These are phyloP conservation scores for Gossypium sturtianum DNA, from an alignment of 345 rosid species.

Conservation along the genomic window DNA sequence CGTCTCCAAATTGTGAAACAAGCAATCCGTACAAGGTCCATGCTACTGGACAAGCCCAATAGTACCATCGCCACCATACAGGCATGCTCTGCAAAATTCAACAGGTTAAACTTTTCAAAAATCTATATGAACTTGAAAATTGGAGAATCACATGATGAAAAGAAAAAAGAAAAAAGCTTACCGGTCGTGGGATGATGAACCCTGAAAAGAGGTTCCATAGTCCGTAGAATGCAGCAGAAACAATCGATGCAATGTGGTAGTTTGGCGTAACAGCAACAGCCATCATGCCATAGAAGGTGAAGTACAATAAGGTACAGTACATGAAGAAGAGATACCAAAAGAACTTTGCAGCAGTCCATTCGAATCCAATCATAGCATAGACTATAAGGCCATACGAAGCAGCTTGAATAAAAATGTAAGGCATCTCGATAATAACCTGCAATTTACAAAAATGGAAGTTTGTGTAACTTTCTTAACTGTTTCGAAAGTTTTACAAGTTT, in stretches of 20 bases:
- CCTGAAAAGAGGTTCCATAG: slow-evolving; percentile 65
- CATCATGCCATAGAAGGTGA: slow-evolving; percentile 75
- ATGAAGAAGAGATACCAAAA: slow-evolving; percentile 64
- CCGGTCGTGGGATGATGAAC: slow-evolving; percentile 56
- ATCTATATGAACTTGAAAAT: not conserved
- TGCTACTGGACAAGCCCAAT: slow-evolving; percentile 41
- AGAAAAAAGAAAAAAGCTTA: slow-evolving; percentile 6
- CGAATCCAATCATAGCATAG: slow-evolving; percentile 59
- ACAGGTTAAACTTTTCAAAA: not conserved
- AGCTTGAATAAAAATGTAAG: slow-evolving; percentile 47
- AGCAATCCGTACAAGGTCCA: slow-evolving; percentile 49
- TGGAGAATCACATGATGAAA: not conserved
- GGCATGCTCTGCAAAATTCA: slow-evolving; percentile 13
- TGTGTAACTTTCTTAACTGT: not conserved
- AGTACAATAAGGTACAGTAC: slow-evolving; percentile 51
- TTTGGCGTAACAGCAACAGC: slow-evolving; percentile 59
- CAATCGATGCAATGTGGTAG: slow-evolving; percentile 47
- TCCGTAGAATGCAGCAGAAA: slow-evolving; percentile 44
- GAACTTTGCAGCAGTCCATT: slow-evolving; percentile 47
- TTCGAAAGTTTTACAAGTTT: not conserved
- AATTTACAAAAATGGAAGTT: not conserved
- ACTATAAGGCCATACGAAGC: slow-evolving; percentile 41
- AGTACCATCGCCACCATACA: slow-evolving; percentile 33
- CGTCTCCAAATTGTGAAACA: slow-evolving; percentile 39
- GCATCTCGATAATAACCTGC: slow-evolving; percentile 51